phyloP scores from a whole-genome alignment of 2,329 filamentous ascomycete species.

The Colletotrichum gloeosporioides region DNA sequence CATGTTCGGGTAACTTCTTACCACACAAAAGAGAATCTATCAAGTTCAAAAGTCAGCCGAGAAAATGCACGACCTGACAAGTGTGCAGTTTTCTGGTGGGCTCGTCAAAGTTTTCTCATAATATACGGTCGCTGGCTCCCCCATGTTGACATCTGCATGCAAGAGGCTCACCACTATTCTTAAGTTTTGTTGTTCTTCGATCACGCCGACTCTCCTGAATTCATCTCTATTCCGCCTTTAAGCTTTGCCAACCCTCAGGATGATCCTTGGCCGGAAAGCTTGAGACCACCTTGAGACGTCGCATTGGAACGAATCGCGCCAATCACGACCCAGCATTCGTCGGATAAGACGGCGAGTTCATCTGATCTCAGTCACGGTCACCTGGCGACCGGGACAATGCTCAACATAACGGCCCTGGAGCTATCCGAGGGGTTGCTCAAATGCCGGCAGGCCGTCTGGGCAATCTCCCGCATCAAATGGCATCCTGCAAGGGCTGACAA shows the following conservation, averaged over 20 bases:
- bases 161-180: not conserved
- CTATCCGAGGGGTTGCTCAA: not conserved
- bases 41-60: accelerated
- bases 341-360: conserved; percentile 4
- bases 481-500: not conserved
- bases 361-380: not conserved
- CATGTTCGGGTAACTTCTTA: not conserved
- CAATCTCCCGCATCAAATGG: not conserved
- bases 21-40: not conserved
- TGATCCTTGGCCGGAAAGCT: conserved; percentile 4
- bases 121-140: not conserved
- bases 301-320: not conserved
- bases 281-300: not conserved
- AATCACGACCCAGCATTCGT: not conserved
- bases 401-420: not conserved
- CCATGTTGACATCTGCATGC: not conserved
- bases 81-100: not conserved
- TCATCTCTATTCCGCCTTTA: not conserved
- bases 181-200: not conserved
- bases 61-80: not conserved
- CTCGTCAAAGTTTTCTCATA: not conserved
- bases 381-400: not conserved
- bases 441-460: not conserved
- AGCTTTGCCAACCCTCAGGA: not conserved
- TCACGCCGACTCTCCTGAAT: not conserved